Evolutionary conservation across 2,329 filamentous ascomycete species (phyloP).

Genomic region (Phaeophleospora eucalypticola): DNA sequence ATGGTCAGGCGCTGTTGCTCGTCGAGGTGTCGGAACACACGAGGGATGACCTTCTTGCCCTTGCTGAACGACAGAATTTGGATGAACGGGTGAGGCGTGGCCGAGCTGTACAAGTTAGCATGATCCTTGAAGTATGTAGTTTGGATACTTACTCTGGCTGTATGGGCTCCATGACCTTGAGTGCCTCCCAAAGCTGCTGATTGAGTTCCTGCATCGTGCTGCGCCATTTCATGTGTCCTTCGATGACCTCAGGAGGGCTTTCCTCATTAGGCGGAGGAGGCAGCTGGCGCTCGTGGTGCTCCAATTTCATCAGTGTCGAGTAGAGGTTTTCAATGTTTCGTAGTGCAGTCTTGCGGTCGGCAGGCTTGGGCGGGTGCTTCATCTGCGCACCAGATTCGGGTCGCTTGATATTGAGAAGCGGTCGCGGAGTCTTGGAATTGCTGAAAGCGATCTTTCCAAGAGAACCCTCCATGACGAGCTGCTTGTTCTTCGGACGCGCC

Average conservation of each 20-base stretch:
- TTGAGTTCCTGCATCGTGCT: constrained; percentile 68
- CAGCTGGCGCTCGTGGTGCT: constrained; percentile 83
- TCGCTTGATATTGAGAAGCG: constrained; percentile 91
- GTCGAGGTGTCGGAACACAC: constrained; percentile 88
- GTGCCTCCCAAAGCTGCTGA: constrained; percentile 72
- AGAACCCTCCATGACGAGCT: constrained; percentile 92
- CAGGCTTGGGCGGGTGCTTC: constrained; percentile 44
- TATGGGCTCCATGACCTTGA: constrained; percentile 93
- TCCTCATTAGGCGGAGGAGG: constrained; percentile 63
- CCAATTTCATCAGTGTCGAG: constrained; percentile 81
- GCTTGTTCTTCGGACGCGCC: constrained; percentile 95
- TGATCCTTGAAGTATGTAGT: not conserved
- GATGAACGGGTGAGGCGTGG: constrained; percentile 82
- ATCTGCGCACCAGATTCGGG: constrained; percentile 63
- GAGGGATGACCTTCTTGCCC: constrained; percentile 92
- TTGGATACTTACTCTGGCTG: constrained; percentile 47
- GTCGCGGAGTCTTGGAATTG: constrained; percentile 95
- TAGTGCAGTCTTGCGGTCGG: constrained; percentile 77
- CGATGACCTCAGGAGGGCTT: constrained; percentile 63
- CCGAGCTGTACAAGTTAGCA: constrained; percentile 50
- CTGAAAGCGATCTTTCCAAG: constrained; percentile 98
- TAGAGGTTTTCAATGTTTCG: constrained; percentile 88
- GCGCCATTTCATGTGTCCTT: constrained; percentile 75
- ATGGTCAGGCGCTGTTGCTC: constrained; percentile 92
- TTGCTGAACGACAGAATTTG: constrained; percentile 91